phyloP scores from a whole-genome alignment of 2,329 filamentous ascomycete species.

The Fusarium sambucinum region DNA sequence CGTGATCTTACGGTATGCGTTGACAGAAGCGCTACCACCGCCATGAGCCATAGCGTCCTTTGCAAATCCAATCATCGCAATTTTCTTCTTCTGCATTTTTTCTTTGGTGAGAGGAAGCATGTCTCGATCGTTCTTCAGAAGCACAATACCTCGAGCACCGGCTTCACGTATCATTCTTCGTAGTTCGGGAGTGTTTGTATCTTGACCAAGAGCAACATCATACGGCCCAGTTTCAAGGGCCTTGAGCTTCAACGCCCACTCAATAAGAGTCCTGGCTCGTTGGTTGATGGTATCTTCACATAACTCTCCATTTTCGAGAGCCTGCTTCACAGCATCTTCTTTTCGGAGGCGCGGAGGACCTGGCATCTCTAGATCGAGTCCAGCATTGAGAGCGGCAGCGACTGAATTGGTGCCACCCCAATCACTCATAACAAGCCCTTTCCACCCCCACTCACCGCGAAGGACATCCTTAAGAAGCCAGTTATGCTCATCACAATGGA shows the following conservation, averaged over 20 bases:
- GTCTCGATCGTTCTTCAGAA: constrained; percentile 71
- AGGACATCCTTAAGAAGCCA: constrained; percentile 56
- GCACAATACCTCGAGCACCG: constrained; percentile 66
- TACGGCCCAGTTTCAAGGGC: constrained; percentile 30
- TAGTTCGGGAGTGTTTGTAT: constrained; percentile 44
- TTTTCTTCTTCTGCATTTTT: constrained; percentile 42
- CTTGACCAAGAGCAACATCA: neutral
- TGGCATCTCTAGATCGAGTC: constrained; percentile 54
- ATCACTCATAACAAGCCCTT: constrained; percentile 62
- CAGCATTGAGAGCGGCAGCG: constrained; percentile 49
- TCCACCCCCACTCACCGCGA: constrained; percentile 59
- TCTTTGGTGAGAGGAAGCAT: constrained; percentile 62
- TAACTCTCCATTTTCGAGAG: constrained; percentile 38
- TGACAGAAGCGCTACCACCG: constrained; percentile 50
- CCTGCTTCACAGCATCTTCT: constrained; percentile 40
- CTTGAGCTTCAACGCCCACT: constrained; percentile 47
- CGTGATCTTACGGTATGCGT: constrained; percentile 51
- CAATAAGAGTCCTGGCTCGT: constrained; percentile 49
- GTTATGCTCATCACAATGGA: constrained; percentile 57
- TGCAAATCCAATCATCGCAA: constrained; percentile 51
- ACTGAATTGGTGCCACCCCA: constrained; percentile 57
- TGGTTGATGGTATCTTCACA: constrained; percentile 44
- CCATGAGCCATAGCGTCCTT: constrained; percentile 50
- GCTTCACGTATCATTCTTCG: constrained; percentile 43
- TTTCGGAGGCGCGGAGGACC: constrained; percentile 50